Base-by-base conservation (phyloP, 1,139 yeast species). In the Hemisphaericaspora subhashii region DNA sequence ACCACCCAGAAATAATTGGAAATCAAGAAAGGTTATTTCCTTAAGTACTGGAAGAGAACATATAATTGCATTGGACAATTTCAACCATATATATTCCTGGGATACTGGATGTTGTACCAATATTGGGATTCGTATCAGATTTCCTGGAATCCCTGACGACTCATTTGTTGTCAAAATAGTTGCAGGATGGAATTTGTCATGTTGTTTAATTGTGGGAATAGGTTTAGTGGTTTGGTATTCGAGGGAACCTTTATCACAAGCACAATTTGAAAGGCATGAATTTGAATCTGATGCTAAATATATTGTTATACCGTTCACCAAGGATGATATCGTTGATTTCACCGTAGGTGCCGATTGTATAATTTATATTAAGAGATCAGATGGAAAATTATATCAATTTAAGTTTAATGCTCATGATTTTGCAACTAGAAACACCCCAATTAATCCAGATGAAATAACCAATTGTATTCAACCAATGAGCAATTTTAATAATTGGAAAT, bases 131-230 rank as follows among this genome's bases (percentile, higher is more conserved):
- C 58, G 57, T 33, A 46, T 84, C 27, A 53, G 42, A 5, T 80
- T 85, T 45, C 57, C 60, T 0, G 57, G 50, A 0, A 33, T 47
- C 11, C 35, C 53, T 8, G 39, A 42, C 3, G n/a, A 22, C 3
- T 28, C 40, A 7, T 32, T 35, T 2, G 21, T 31, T 10, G 30
- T 33, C 6, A 79, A 75, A 50, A 72, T 82, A 9, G 68, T 71
- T 15, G 83, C 88, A 20, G 95, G 94, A 0, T 86, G 94, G 94
- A 72, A 77, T 41, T 61, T 74, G 15, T 76, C 79, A 37, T 77
- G 79, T 23, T 78, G 79, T 22, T 68, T 71, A 36, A 61, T 81
- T 2, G 65, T 65, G 17, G 66, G 64, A 5, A 60, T 75, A 28
- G 90, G 90, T 0, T 57, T 86, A 29, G 68, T 80, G 0, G 71